A percentile compares a stretch with the other conserved stretches of the same genome.
Evolutionary conservation across 495 filamentous ascomycete species (phyloP).

Genomic region (Tuber magnatum): DNA sequence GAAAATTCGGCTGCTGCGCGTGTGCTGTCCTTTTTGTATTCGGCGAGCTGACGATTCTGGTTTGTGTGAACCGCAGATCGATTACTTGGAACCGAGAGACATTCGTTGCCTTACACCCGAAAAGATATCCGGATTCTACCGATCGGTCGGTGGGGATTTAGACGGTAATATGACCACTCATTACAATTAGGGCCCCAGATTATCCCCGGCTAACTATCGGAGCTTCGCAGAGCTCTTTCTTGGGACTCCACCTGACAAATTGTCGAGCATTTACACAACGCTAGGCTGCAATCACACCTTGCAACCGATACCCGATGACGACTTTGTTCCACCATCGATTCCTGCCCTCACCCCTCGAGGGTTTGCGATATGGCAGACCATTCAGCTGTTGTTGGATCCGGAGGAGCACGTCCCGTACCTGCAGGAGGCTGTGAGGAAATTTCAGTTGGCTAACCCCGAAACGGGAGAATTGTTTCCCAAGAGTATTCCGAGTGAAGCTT

Average conservation of each 20-base stretch:
- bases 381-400: conserved; percentile 81
- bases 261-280: conserved; percentile 87
- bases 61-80: conserved; percentile 45
- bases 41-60: conserved; percentile 18
- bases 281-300: conserved; percentile 80
- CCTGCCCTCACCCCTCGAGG: conserved; percentile 75
- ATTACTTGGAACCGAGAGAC: conserved; percentile 59
- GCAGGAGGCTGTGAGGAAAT: conserved; percentile 69
- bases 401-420: conserved; percentile 79
- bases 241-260: conserved; percentile 60
- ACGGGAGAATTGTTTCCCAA: conserved; percentile 67
- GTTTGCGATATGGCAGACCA: conserved; percentile 89
- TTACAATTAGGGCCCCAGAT: background rate
- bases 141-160: conserved; percentile 78
- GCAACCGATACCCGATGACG: conserved; percentile 57
- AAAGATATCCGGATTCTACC: conserved; percentile 85
- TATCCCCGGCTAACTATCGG: conserved; percentile 19
- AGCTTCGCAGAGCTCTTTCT: conserved; percentile 58
- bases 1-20: conserved; percentile 7
- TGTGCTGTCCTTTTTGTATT: conserved; percentile 4
- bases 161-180: conserved; percentile 48
- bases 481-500: conserved; percentile 64
- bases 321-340: conserved; percentile 65
- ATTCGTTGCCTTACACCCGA: conserved; percentile 62
- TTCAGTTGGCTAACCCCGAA: conserved; percentile 65